Conservation (phyloP, 257 asterid species). For the Ocimum tenuiflorum region DNA sequence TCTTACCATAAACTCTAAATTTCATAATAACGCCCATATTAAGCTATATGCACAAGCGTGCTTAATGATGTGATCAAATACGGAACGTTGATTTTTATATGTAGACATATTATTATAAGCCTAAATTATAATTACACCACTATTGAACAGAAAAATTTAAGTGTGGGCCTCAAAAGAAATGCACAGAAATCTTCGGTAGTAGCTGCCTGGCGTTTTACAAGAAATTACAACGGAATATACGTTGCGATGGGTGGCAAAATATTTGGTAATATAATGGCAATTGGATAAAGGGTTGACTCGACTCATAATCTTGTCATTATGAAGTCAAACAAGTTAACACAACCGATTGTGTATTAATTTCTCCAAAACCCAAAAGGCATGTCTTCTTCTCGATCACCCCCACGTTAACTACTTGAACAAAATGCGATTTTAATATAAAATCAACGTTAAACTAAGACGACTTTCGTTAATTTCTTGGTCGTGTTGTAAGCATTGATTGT, state of each 20-base stretch:
- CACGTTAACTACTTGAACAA: background rate
- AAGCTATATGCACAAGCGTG: too few species aligned
- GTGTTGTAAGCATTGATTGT: background rate
- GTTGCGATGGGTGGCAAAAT: background rate
- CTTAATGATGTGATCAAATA: too few species aligned
- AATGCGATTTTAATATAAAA: background rate
- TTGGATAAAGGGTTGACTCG: background rate
- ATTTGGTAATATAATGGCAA: too few species aligned
- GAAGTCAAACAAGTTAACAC: background rate
- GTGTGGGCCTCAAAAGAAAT: too few species aligned
- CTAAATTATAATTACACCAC: too few species aligned
- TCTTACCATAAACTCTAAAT: too few species aligned
- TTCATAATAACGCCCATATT: too few species aligned
- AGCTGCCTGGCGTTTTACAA: background rate
- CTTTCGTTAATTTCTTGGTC: background rate
- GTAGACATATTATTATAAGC: too few species aligned
- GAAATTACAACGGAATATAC: background rate
- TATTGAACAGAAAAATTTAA: too few species aligned
- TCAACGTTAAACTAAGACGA: slow-evolving; percentile 6
- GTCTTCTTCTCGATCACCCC: slow-evolving; percentile 8
- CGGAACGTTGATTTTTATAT: too few species aligned
- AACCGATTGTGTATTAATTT: background rate
- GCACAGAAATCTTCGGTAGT: too few species aligned
- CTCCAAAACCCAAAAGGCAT: slow-evolving; percentile 9
- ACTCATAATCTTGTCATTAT: background rate